phyloP scores from a whole-genome alignment of 2,329 filamentous ascomycete genomes.

The Nakataea oryzae region DNA sequence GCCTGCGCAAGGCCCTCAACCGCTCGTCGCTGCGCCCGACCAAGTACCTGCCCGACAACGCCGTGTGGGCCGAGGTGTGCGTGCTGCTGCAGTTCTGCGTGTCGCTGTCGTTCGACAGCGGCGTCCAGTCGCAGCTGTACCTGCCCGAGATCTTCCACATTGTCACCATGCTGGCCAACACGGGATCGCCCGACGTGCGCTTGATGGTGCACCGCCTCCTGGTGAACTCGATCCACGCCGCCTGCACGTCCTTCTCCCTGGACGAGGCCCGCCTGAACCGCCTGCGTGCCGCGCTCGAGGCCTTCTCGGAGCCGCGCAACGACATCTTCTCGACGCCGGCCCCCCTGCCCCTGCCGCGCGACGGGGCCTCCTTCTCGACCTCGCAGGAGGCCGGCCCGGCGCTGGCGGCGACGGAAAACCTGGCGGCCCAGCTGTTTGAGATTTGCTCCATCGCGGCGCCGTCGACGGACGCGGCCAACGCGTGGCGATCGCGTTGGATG shows the following conservation, averaged over 20 bases:
- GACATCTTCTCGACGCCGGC: conserved; percentile 43
- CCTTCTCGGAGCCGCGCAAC: conserved; percentile 47
- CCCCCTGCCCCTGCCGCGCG: conserved; percentile 20
- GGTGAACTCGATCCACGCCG: conserved; percentile 57
- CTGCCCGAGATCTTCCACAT: conserved; percentile 61
- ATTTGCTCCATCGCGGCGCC: conserved; percentile 53
- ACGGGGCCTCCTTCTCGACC: conserved; percentile 41
- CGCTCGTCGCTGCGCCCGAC: conserved; percentile 58
- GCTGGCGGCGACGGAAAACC: conserved; percentile 47
- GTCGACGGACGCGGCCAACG: conserved; percentile 53
- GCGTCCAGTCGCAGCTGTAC: conserved; percentile 56
- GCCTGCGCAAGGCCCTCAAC: conserved; percentile 56
- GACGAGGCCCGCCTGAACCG: conserved; percentile 49
- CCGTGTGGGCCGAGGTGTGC: conserved; percentile 60
- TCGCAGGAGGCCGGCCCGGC: conserved; percentile 40
- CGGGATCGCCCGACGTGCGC: conserved; percentile 45
- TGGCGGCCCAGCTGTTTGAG: conserved; percentile 53
- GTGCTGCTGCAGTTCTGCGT: conserved; percentile 56
- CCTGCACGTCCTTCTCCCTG: conserved; percentile 54
- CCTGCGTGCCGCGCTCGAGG: conserved; percentile 43
- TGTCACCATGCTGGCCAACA: conserved; percentile 61
- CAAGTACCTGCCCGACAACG: conserved; percentile 53
- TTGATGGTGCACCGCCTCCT: conserved; percentile 51
- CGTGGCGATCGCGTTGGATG: conserved; percentile 65
- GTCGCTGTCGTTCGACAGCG: conserved; percentile 56